These are phyloP conservation scores for Auricularia heimuer DNA, from an alignment of 768 basidiomycete species.

Conservation along the genomic window DNA sequence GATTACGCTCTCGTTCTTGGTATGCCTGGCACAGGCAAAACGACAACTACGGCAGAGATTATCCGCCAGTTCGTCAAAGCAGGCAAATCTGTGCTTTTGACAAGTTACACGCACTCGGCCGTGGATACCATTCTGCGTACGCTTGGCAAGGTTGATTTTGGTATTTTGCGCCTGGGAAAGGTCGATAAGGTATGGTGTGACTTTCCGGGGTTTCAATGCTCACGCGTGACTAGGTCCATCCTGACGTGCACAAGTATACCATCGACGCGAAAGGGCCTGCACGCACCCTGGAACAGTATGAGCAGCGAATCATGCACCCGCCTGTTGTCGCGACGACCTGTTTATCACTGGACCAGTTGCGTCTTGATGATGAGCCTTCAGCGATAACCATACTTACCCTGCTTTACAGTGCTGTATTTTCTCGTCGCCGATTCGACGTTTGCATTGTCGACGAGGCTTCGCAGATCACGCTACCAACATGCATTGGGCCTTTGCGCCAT, in stretches of 20 bases:
- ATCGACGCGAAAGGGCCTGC: constrained; percentile 46
- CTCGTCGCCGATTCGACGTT: constrained; percentile 79
- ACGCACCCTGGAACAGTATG: constrained; percentile 69
- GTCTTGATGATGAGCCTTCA: constrained; percentile 20
- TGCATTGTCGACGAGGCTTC: constrained; percentile 99
- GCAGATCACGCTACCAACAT: constrained; percentile 92
- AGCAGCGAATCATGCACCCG: constrained; percentile 74
- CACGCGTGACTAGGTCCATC: constrained; percentile 55
- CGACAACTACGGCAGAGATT: constrained; percentile 84
- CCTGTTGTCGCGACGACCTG: constrained; percentile 96
- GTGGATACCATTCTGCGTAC: constrained; percentile 95
- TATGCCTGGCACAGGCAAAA: constrained; percentile 99
- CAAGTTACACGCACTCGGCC: constrained; percentile 94
- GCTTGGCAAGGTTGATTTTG: constrained; percentile 53
- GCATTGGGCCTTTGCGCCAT: constrained; percentile 83
- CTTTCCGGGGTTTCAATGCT: neutral
- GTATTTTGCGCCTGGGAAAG: constrained; percentile 80
- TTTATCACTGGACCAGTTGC: constrained; percentile 83
- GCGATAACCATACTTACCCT: constrained; percentile 5
- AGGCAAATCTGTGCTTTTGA: constrained; percentile 82
- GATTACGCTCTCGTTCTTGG: constrained; percentile 92
- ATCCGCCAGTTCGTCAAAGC: constrained; percentile 67
- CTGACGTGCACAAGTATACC: constrained; percentile 64
- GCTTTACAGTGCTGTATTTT: constrained; percentile 68
- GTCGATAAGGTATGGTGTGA: constrained; percentile 63